phyloP scores from a whole-genome alignment of 2,329 filamentous ascomycete genomes.

The Cadophora malorum region DNA sequence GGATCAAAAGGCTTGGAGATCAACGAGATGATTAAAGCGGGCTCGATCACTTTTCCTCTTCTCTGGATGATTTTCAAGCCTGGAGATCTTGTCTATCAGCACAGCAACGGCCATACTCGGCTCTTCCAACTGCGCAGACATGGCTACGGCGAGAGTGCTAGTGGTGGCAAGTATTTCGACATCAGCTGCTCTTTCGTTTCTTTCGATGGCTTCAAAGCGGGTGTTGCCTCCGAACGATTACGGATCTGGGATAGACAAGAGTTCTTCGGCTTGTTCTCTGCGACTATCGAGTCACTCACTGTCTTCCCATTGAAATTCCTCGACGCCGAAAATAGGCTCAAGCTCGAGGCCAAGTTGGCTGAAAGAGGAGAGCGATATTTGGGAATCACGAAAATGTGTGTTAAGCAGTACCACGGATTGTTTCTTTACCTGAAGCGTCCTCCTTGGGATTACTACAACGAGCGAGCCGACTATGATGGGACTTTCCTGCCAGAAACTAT shows the following conservation, averaged over 20 bases:
- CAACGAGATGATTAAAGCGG: slow-evolving; percentile 24
- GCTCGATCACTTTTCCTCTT: slow-evolving; percentile 25
- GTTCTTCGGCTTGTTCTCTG: slow-evolving; percentile 27
- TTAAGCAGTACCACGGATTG: slow-evolving; percentile 30
- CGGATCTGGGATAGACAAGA: slow-evolving; percentile 28
- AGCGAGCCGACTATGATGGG: slow-evolving; percentile 25
- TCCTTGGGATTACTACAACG: slow-evolving; percentile 32
- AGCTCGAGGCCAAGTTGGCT: slow-evolving; percentile 13
- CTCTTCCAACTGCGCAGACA: slow-evolving; percentile 24
- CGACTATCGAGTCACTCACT: slow-evolving; percentile 20
- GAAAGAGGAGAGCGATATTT: slow-evolving; percentile 28
- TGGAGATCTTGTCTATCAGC: slow-evolving; percentile 26
- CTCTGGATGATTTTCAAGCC: slow-evolving; percentile 32
- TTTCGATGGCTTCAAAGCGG: slow-evolving; percentile 26
- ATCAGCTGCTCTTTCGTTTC: slow-evolving; percentile 25
- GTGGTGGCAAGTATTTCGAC: slow-evolving; percentile 29
- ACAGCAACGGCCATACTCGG: slow-evolving; percentile 23
- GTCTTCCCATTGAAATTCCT: slow-evolving; percentile 27
- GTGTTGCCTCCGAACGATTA: slow-evolving; percentile 23
- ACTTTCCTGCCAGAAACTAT: slow-evolving; percentile 31
- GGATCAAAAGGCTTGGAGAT: slow-evolving; percentile 21
- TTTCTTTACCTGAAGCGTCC: slow-evolving; percentile 28
- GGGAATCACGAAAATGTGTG: slow-evolving; percentile 24
- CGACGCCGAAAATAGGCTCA: not conserved
- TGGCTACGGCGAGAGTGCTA: slow-evolving; percentile 28